These are phyloP conservation scores for Phytophthora nicotianae DNA, from an alignment of 352 stramenopile genomes.

Conservation along the genomic window DNA sequence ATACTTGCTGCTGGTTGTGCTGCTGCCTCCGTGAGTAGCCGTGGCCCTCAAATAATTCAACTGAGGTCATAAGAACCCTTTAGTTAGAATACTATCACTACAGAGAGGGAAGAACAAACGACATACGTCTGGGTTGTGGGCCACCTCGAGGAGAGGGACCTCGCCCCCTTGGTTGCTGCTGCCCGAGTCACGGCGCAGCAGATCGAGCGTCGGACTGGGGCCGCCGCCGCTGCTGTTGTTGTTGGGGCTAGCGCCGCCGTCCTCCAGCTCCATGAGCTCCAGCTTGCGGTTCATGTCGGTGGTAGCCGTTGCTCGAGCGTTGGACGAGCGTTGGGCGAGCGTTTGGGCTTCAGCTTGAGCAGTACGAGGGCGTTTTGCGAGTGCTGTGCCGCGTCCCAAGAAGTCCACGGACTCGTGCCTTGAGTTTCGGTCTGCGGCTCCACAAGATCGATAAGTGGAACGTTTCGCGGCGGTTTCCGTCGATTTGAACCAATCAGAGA, in stretches of 20 bases:
- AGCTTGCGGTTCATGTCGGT: slow-evolving; percentile 72
- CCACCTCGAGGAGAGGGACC: slow-evolving; percentile 41
- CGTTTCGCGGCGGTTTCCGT: slow-evolving; percentile 39
- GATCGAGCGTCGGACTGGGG: slow-evolving; percentile 1
- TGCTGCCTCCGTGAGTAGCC: slow-evolving; percentile 26
- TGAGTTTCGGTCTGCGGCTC: slow-evolving; percentile 19
- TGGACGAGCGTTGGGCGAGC: slow-evolving; percentile 3
- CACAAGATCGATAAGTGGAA: slow-evolving; percentile 45
- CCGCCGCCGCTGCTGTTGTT: not conserved
- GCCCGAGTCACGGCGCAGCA: slow-evolving; percentile 11
- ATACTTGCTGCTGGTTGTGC: slow-evolving; percentile 43
- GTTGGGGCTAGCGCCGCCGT: not conserved
- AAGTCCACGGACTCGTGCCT: slow-evolving; percentile 16
- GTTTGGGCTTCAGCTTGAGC: slow-evolving; percentile 16
- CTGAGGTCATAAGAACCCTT: slow-evolving; percentile 13
- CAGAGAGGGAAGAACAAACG: not conserved
- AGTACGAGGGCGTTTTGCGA: slow-evolving; percentile 39
- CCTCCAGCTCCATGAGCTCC: slow-evolving; percentile 66
- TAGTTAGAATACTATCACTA: not conserved
- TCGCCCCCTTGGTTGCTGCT: slow-evolving; percentile 45
- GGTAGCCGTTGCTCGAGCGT: slow-evolving; percentile 19
- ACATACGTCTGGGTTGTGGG: slow-evolving; percentile 40
- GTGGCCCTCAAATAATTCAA: slow-evolving; percentile 41
- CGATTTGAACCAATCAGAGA: slow-evolving; percentile 20
- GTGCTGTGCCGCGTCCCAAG: slow-evolving; percentile 37